Base-by-base conservation (phyloP, 108 stramenopile species). In the Cyclotella distinguenda region DNA sequence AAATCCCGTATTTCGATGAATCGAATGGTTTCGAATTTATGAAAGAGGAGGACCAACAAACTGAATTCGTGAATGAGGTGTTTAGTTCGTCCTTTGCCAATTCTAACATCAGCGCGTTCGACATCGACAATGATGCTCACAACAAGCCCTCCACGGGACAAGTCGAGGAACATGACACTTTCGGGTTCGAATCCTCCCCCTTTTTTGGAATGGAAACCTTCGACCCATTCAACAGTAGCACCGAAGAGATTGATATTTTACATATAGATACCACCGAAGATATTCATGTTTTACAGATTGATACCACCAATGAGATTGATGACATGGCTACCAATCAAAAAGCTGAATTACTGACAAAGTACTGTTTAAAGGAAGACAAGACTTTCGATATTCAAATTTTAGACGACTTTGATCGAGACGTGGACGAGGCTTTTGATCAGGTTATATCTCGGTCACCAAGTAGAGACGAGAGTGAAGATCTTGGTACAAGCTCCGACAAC, bases 201-300 rank as follows among this genome's bases (percentile, higher is more conserved):
- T 57, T 64, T 21, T 73, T 73, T 73, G 56, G 13, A 59, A 33
- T 60, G 0, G 74, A 75, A 57, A 65, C 74, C 6, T 73, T 73
- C 16, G 72, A 64, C 44, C 56, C 72, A 38, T 65, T 73, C 19
- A 48, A 62, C 0, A 40, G 42, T 60, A 39, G 36, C 28, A 33
- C 45, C 21, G 26, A 44, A 16, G 49, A 66, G 22, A 26, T 18
- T 36, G 18, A 12, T n/a, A 34, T 6, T 6, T 6, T 15, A 5
- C 2, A 13, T 13, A 19, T 2, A 22, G 18, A 22, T 1, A 1
- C 1, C 23, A 30, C 12, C 3, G 11, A 30, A 16, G 28, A 52
- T 52, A 31, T 42, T 13, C 4, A 56, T 39, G 19, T 2, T 4
- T 7, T 2, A 39, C 4, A 39, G 5, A 15, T 13, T 3, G 7